Conservation (phyloP, 1,284 basidiomycete species). For the Amylostereum areolatum region DNA sequence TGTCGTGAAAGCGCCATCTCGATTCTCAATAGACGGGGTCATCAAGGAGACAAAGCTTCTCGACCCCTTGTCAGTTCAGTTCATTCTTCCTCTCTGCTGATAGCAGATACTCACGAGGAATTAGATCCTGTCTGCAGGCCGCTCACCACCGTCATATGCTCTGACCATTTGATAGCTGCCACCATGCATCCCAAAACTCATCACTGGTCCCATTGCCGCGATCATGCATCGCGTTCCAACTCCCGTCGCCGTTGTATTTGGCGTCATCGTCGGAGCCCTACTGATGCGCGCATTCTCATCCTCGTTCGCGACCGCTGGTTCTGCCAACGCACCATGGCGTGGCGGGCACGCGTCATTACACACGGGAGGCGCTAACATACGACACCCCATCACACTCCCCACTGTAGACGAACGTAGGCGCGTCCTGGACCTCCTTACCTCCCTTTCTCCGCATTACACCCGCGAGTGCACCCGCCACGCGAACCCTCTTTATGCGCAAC, state of each 20-base stretch:
- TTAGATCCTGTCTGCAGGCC: too few relatives aligned
- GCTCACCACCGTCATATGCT: too few relatives aligned
- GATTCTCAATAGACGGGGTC: too few relatives aligned
- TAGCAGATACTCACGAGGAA: too few relatives aligned
- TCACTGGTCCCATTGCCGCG: not conserved
- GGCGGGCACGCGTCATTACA: constrained; percentile 42
- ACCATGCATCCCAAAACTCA: too few relatives aligned
- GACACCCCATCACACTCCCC: constrained; percentile 61
- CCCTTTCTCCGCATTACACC: constrained; percentile 85
- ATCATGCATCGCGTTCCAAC: constrained; percentile 35
- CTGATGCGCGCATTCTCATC: constrained; percentile 50
- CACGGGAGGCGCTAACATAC: constrained; percentile 36
- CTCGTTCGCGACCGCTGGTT: constrained; percentile 2
- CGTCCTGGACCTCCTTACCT: constrained; percentile 80
- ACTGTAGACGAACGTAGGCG: constrained; percentile 76
- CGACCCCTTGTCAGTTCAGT: too few relatives aligned
- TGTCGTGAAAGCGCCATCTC: too few relatives aligned
- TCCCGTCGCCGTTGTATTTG: constrained; percentile 52
- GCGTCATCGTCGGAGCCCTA: constrained; percentile 60
- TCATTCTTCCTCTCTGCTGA: too few relatives aligned
- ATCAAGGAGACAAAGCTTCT: too few relatives aligned
- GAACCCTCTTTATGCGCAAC: constrained; percentile 78
- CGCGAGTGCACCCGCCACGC: constrained; percentile 81
- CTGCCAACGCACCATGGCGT: constrained; percentile 36
- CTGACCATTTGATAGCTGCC: too few relatives aligned